phyloP scores from a whole-genome alignment of 768 basidiomycete species.

The Lactifluus pinguis region DNA sequence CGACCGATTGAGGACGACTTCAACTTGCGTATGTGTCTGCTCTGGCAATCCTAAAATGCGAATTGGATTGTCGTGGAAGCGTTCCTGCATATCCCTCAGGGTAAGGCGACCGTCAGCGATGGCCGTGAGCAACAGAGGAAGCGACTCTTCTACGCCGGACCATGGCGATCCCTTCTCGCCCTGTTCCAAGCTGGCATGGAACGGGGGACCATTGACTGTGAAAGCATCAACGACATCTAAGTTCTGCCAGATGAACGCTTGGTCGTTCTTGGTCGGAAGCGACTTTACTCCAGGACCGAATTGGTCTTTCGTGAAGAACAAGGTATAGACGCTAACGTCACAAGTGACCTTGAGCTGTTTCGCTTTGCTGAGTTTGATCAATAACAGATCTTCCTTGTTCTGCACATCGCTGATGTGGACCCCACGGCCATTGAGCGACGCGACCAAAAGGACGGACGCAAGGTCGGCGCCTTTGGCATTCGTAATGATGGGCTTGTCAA shows the following conservation, averaged over 20 bases:
- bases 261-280: conserved; percentile 69
- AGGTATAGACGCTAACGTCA: conserved; percentile 84
- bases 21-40: conserved; percentile 78
- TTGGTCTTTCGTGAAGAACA: conserved; percentile 78
- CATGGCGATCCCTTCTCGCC: conserved; percentile 52
- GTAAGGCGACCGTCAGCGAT: conserved; percentile 72
- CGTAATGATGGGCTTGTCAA: conserved; percentile 88
- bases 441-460: conserved; percentile 85
- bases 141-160: conserved; percentile 80
- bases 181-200: conserved; percentile 56
- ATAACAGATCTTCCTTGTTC: conserved; percentile 72
- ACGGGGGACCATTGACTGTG: conserved; percentile 81
- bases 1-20: conserved; percentile 81
- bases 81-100: conserved; percentile 70
- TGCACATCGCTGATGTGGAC: conserved; percentile 90
- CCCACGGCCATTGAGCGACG: conserved; percentile 83
- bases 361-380: conserved; percentile 92
- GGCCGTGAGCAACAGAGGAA: conserved; percentile 82
- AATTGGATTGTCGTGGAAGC: conserved; percentile 87
- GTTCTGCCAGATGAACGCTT: conserved; percentile 78
- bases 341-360: conserved; percentile 93
- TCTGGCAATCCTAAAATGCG: conserved; percentile 88
- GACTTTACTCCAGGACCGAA: conserved; percentile 45
- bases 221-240: conserved; percentile 81
- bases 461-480: conserved; percentile 88